Conservation (phyloP, 2,329 filamentous ascomycete species). For the Cladobotryum protrusum region DNA sequence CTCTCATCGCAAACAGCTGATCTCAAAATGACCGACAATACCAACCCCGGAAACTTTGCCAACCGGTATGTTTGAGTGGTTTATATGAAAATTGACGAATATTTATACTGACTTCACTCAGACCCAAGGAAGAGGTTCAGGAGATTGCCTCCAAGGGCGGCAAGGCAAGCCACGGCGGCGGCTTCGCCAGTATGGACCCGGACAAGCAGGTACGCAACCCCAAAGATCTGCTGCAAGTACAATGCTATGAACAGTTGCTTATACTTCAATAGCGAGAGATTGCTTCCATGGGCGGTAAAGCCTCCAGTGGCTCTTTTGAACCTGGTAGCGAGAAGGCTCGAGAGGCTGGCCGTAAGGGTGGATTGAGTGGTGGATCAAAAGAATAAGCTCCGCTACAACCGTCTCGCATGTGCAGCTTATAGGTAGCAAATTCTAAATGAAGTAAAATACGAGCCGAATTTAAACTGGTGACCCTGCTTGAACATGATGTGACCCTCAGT, state of each 20-base stretch:
- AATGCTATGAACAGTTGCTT: constrained; percentile 16
- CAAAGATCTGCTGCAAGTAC: constrained; percentile 19
- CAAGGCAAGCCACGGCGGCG: constrained; percentile 30
- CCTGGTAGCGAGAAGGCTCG: constrained; percentile 44
- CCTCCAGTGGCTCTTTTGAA: constrained; percentile 49
- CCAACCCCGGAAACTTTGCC: constrained; percentile 24
- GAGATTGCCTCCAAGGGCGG: constrained; percentile 38
- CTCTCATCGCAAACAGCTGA: constrained; percentile 22
- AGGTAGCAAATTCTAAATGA: too few species aligned
- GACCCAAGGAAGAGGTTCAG: constrained; percentile 37
- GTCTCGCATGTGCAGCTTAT: too few species aligned
- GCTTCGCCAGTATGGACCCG: constrained; percentile 36
- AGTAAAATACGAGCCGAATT: too few species aligned
- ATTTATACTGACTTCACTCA: neutral
- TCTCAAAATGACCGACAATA: constrained; percentile 82
- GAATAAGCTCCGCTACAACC: too few species aligned
- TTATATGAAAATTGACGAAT: neutral
- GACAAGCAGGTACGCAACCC: constrained; percentile 32
- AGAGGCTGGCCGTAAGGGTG: constrained; percentile 50
- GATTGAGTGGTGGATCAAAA: constrained; percentile 14
- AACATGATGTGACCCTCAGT: too few species aligned
- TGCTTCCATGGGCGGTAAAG: constrained; percentile 48
- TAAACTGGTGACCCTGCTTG: too few species aligned
- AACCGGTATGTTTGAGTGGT: constrained; percentile 16
- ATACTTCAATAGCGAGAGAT: constrained; percentile 38